Base-by-base conservation (phyloP, 768 basidiomycete genomes). In the Pilatotrama ljubarskyi region DNA sequence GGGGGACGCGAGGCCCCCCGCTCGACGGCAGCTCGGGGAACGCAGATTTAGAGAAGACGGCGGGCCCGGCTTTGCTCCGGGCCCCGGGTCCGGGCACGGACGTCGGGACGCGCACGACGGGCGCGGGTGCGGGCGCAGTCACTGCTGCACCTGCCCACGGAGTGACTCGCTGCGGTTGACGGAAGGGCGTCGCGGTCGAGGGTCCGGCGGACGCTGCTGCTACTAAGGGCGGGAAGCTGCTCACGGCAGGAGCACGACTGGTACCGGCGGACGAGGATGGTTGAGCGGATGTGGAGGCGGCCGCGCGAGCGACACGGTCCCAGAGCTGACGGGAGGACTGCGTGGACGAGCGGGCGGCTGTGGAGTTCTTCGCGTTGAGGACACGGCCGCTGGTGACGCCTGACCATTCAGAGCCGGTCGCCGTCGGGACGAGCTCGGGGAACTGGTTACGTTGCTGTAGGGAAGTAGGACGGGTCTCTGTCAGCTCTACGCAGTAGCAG, bases 251-350 rank as follows among this genome's bases (percentile, higher is more conserved):
- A 20, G 70, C 51, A 9, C 51, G 44, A 26, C 72, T 63, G 9
- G 79, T 74, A 2, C 66, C 58, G 24, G 68, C 61, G 35, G 68
- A 65, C 20, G 69, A 61, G 47, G 67, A 66, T 1, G 64, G 42
- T 26, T 76, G 72, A 44, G 78, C 74, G 1, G 76, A 71, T 15
- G 78, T 74, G 2, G 78, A 76, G 0, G 75, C 70, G 0, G 93
- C 95, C 0, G 92, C 94, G 61, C 83, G 84, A 7, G 92, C 94
- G 24, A 96, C 93, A 15, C 94, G 86, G 63, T 94, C 92, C 86
- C 84, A 93, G 0, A 96, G 82, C 61, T 87, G 83, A 51, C 87
- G 78, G 2, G 88, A 85, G 2, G 84, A 78, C 60, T 80, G 78
- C 26, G 79, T 76, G 11, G 83, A 80, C 1, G 84, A 80, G 9